A percentile compares a stretch with the other conserved stretches of the same genome.
Conservation (phyloP, 1,139 yeast genomes). For the Geotrichum candidum region DNA sequence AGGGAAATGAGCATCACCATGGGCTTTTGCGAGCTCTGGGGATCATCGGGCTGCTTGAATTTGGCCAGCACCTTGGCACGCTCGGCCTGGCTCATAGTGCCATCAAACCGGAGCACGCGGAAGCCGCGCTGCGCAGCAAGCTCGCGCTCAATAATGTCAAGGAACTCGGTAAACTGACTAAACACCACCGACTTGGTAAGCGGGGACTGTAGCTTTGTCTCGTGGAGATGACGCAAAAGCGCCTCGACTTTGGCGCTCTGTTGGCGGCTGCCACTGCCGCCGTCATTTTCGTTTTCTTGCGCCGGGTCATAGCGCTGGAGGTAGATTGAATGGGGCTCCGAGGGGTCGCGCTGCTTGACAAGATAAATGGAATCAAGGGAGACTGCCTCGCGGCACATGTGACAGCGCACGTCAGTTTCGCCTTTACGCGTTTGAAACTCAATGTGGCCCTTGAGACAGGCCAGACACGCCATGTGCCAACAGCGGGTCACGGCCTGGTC, state of each 20-base stretch:
- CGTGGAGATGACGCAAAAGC: conserved; percentile 52
- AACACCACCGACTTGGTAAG: conserved; percentile 79
- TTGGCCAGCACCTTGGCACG: conserved; percentile 55
- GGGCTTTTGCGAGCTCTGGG: conserved; percentile 33
- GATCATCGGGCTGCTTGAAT: conserved; percentile 39
- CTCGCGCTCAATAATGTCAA: conserved; percentile 69
- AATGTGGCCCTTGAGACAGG: conserved; percentile 69
- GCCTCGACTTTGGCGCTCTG: conserved; percentile 72
- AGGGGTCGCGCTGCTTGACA: conserved; percentile 20
- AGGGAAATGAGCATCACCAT: conserved; percentile 61
- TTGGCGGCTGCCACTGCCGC: neutral
- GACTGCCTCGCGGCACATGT: conserved; percentile 36
- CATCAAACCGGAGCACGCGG: conserved; percentile 65
- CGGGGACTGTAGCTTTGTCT: conserved; percentile 48
- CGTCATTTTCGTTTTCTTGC: conserved; percentile 1
- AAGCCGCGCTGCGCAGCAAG: conserved; percentile 41
- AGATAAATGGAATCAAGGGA: conserved; percentile 27
- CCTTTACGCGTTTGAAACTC: conserved; percentile 33
- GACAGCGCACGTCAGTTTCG: conserved; percentile 33
- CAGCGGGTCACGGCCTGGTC: conserved; percentile 69
- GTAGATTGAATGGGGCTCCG: neutral
- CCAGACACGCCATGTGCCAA: conserved; percentile 71
- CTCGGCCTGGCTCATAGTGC: conserved; percentile 62
- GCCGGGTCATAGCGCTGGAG: conserved; percentile 17
- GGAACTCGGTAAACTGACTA: conserved; percentile 81